Evolutionary conservation across 768 basidiomycete species (phyloP).

Genomic region (Leccinum pellstonianum): DNA sequence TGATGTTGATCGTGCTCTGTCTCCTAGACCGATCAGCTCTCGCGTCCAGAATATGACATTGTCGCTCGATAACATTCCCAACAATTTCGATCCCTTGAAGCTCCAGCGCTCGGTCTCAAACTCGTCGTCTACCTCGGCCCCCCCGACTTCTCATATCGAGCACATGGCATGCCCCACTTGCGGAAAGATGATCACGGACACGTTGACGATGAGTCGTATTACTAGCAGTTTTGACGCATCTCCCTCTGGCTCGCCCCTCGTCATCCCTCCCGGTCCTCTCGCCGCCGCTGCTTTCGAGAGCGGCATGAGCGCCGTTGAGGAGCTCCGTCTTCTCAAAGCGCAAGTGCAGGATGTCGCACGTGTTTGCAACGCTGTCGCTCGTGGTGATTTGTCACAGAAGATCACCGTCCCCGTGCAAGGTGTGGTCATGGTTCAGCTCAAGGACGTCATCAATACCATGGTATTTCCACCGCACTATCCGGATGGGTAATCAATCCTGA

Average conservation of each 20-base stretch:
- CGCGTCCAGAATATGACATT: conserved; percentile 45
- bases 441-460: conserved; percentile 76
- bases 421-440: conserved; percentile 76
- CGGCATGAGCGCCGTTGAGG: conserved; percentile 70
- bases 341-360: conserved; percentile 82
- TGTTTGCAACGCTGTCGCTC: conserved; percentile 78
- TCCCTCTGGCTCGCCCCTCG: conserved; percentile 38
- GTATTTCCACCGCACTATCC: conserved; percentile 26
- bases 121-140: conserved; percentile 40
- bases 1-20: conserved; percentile 21
- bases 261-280: conserved; percentile 56
- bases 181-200: conserved; percentile 49
- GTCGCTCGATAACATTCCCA: conserved; percentile 50
- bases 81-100: conserved; percentile 37
- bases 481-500: conserved; percentile 12
- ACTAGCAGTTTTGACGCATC: conserved; percentile 25
- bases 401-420: conserved; percentile 79
- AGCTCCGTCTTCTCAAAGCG: conserved; percentile 75
- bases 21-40: conserved; percentile 26
- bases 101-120: conserved; percentile 32
- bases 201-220: conserved; percentile 36
- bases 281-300: conserved; percentile 55
- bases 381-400: conserved; percentile 74
- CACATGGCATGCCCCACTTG: conserved; percentile 54
- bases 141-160: conserved; percentile 41